Evolutionary conservation across 2,329 filamentous ascomycete species (phyloP).

Genomic region (Aspergillus viridinutans): DNA sequence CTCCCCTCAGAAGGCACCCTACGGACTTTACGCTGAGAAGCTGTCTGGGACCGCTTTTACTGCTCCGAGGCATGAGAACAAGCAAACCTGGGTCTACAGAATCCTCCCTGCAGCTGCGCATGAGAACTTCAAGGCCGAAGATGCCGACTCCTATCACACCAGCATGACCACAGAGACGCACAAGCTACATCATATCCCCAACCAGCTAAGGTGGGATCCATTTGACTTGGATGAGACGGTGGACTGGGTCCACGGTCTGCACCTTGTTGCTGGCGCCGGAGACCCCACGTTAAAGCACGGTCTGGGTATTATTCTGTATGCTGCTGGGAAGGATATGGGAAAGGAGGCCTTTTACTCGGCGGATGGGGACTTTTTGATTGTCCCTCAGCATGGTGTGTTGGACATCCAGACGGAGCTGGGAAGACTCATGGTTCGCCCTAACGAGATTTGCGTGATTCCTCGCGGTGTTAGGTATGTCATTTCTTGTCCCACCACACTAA

Average conservation of each 20-base stretch:
- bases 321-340: constrained; percentile 74
- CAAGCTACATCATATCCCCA: constrained; percentile 69
- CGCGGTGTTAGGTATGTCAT: constrained; percentile 57
- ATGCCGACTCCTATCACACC: constrained; percentile 45
- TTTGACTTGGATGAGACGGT: constrained; percentile 68
- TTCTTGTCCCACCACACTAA: neutral
- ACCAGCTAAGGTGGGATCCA: constrained; percentile 75
- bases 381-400: constrained; percentile 68
- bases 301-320: constrained; percentile 75
- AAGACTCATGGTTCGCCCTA: constrained; percentile 67
- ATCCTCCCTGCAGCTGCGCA: constrained; percentile 63
- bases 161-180: constrained; percentile 37
- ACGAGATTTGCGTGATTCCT: constrained; percentile 73
- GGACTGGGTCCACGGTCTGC: constrained; percentile 65
- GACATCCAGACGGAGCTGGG: constrained; percentile 77
- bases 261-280: constrained; percentile 72
- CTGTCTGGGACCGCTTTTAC: constrained; percentile 70
- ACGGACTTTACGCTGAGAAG: constrained; percentile 79
- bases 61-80: constrained; percentile 63
- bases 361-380: constrained; percentile 73
- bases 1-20: constrained; percentile 74
- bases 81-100: constrained; percentile 69
- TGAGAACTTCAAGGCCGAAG: constrained; percentile 44
- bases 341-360: constrained; percentile 77
- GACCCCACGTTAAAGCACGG: constrained; percentile 75